phyloP scores from a whole-genome alignment of 1,139 yeast species.

The Yueomyces sp. region DNA sequence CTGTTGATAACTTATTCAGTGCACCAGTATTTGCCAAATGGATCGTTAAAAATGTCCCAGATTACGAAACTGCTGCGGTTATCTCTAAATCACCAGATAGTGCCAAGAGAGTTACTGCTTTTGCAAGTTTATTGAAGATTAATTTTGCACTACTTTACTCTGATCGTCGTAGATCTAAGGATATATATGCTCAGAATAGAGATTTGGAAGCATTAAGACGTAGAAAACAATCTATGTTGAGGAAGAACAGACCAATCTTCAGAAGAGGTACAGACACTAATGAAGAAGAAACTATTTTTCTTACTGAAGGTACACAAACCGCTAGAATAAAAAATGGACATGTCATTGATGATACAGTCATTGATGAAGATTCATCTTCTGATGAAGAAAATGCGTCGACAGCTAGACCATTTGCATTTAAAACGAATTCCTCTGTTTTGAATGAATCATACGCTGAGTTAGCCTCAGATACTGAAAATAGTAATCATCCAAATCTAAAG shows the following conservation, averaged over 20 bases:
- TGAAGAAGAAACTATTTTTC: slow-evolving; percentile 55
- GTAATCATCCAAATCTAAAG: slow-evolving; percentile 48
- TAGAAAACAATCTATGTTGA: slow-evolving; percentile 28
- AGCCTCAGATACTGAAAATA: slow-evolving; percentile 69
- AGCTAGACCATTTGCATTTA: slow-evolving; percentile 31
- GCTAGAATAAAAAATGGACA: slow-evolving; percentile 96
- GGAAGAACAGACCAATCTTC: slow-evolving; percentile 24
- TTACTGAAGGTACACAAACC: slow-evolving; percentile 76
- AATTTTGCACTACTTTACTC: slow-evolving; percentile 98
- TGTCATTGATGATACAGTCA: slow-evolving; percentile 90
- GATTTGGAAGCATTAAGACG: slow-evolving; percentile 20
- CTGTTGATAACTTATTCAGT: slow-evolving; percentile 90
- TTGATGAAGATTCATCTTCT: slow-evolving; percentile 53
- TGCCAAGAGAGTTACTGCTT: slow-evolving; percentile 89
- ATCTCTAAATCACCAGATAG: slow-evolving; percentile 97
- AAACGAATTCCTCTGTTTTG: slow-evolving; percentile 17
- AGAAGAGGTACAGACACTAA: slow-evolving; percentile 37
- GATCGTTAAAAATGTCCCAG: slow-evolving; percentile 82
- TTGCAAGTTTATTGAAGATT: slow-evolving; percentile 88
- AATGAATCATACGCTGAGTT: slow-evolving; percentile 75
- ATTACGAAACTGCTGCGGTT: slow-evolving; percentile 73
- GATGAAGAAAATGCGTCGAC: slow-evolving; percentile 21
- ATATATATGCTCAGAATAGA: slow-evolving; percentile 37
- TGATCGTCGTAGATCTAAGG: slow-evolving; percentile 83
- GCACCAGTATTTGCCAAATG: slow-evolving; percentile 94